phyloP scores from a whole-genome alignment of 1,284 basidiomycete genomes.

The Peniophora sp. region DNA sequence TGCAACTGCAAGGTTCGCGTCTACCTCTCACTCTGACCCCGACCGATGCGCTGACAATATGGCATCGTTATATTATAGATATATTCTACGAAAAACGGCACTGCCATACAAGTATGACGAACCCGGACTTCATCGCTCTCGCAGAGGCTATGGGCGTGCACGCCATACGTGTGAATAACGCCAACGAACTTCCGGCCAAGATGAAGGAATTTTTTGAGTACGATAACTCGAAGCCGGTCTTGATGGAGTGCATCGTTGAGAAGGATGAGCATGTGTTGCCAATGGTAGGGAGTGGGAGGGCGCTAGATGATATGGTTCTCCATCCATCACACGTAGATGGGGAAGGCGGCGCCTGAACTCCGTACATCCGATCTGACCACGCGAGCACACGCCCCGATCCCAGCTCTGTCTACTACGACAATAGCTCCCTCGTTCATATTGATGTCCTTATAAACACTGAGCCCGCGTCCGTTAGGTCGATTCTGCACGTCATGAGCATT shows the following conservation, averaged over 20 bases:
- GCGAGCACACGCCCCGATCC: too few relatives aligned
- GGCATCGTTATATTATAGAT: conserved; percentile 45
- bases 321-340: conserved; percentile 40
- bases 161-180: conserved; percentile 68
- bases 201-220: conserved; percentile 99
- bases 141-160: conserved; percentile 90
- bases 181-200: conserved; percentile 80
- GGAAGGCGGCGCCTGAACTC: conserved; percentile 10
- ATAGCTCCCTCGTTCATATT: too few relatives aligned
- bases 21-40: not conserved
- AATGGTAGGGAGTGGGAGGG: conserved; percentile 88
- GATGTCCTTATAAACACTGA: too few relatives aligned
- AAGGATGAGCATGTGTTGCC: conserved; percentile 92
- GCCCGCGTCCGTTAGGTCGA: too few relatives aligned
- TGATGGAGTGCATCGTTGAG: conserved; percentile 88
- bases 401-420: too few relatives aligned
- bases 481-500: too few relatives aligned
- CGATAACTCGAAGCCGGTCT: conserved; percentile 76
- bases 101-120: conserved; percentile 90
- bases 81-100: conserved; percentile 94
- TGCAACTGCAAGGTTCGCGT: conserved; percentile 89
- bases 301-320: conserved; percentile 81
- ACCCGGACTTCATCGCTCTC: conserved; percentile 90
- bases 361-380: too few relatives aligned
- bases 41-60: too few relatives aligned